Conservation (phyloP, 1,284 basidiomycete genomes). For the Cystobasidium slooffiae region DNA sequence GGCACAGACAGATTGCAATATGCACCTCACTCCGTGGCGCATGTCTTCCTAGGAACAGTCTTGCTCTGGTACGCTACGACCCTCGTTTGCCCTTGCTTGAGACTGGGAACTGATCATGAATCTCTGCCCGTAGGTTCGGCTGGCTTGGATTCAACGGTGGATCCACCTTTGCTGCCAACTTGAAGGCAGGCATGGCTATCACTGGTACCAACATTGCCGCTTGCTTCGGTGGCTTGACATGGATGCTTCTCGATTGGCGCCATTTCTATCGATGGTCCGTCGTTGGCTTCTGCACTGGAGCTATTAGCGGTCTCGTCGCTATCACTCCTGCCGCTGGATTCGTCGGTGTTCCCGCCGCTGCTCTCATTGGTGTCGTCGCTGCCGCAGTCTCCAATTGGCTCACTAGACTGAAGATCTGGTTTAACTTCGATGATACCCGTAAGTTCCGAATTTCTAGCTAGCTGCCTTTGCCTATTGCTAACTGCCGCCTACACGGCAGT, state of each 20-base stretch:
- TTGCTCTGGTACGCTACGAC: conserved; percentile 89
- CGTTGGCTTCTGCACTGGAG: conserved; percentile 96
- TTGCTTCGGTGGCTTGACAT: conserved; percentile 77
- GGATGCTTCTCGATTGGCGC: conserved; percentile 84
- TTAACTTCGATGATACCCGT: conserved; percentile 69
- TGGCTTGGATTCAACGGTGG: conserved; percentile 78
- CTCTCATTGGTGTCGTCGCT: conserved; percentile 82
- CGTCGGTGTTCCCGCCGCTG: conserved; percentile 81
- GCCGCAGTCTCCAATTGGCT: conserved; percentile 89
- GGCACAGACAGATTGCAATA: conserved; percentile 84
- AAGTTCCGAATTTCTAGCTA: not conserved
- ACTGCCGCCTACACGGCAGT: conserved; percentile 63
- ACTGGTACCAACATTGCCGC: conserved; percentile 87
- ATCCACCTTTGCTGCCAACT: conserved; percentile 85
- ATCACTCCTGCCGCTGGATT: conserved; percentile 83
- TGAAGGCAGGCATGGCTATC: conserved; percentile 81
- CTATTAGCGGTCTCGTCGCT: conserved; percentile 66
- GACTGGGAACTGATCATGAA: conserved; percentile 63
- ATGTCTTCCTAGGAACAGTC: conserved; percentile 83
- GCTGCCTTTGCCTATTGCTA: too few relatives aligned
- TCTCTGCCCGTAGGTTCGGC: conserved; percentile 67
- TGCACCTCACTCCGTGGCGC: conserved; percentile 87
- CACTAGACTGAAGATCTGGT: conserved; percentile 85
- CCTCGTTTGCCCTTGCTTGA: conserved; percentile 90
- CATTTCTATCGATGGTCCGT: conserved; percentile 85